Base-by-base conservation (phyloP, 768 basidiomycete species). In the Amanita fuliginea region DNA sequence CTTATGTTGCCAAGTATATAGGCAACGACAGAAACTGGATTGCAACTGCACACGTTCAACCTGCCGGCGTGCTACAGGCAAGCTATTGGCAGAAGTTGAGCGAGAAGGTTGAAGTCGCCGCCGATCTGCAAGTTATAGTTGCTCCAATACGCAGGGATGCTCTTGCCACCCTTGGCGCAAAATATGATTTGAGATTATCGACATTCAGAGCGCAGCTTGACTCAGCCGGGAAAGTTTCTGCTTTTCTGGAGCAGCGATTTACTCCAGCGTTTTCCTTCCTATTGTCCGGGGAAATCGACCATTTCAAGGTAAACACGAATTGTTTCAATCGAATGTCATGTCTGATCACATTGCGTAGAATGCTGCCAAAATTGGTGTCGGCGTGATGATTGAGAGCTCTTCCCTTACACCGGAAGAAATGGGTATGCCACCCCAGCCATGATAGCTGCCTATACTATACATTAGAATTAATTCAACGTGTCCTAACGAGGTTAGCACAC, bases 1-100 rank as follows among this genome's bases (percentile, higher is more conserved):
- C 86, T 39, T 92, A 89, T 66, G 74, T 91, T 46, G 82, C 83
- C 44, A 93, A 92, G 68, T 80, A 80, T 64, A 86, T 83, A 0
- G 68, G 80, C 54, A 65, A 73, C 24, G 75, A 81, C 62, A 83
- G 79, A 61, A 80, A 75, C 61, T 94, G 91, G 90, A 93, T 92
- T 57, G 91, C 89, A n/a, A 95, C 93, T 3, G 85, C 90, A 10
- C 88, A 90, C 60, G 54, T 94, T 10, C 91, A 93, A 62, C 77
- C 84, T 13, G 73, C 80, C 13, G 91, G 94, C 19, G 76, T 89
- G 43, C 59, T 96, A 21, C 87, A 93, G 65, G 80, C 93, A 24
- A 94, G 91, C 7, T 99, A 98, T 66, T 96, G 91, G 87, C 93
- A 97, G 55, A 93, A 90, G 62, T 69, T 99, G 52, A 85, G 85